Evolutionary conservation across 2,329 filamentous ascomycete genomes (phyloP).

Genomic region (Fonsecaea erecta): DNA sequence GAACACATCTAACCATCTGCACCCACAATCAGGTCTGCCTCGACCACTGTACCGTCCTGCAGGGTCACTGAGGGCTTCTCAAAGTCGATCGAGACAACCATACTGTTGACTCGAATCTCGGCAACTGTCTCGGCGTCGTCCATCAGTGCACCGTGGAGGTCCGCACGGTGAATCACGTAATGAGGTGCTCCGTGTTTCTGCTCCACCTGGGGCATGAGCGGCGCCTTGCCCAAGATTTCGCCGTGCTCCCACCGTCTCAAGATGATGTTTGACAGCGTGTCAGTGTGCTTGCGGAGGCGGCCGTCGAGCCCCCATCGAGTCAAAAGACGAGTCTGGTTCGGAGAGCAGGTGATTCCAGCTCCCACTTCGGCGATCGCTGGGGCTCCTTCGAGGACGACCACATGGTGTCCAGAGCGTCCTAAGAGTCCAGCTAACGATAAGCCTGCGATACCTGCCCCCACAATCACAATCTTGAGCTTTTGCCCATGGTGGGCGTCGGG

Average conservation of each 20-base stretch:
- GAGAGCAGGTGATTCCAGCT: too few species aligned
- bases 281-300: not conserved
- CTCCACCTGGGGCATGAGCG: conserved; percentile 28
- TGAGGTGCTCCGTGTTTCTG: conserved; percentile 38
- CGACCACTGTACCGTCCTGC: conserved; percentile 25
- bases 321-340: too few species aligned
- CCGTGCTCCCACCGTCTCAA: conserved; percentile 11
- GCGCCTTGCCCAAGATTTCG: conserved; percentile 3
- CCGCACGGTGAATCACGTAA: conserved; percentile 41
- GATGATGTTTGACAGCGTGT: not conserved
- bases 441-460: too few species aligned
- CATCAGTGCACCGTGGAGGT: conserved; percentile 36
- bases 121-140: conserved; percentile 28
- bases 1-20: conserved; percentile 37
- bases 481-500: too few species aligned
- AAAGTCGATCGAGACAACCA: conserved; percentile 3
- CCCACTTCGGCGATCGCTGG: too few species aligned
- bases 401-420: too few species aligned
- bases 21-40: conserved; percentile 38
- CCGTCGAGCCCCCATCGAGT: not conserved
- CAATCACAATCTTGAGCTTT: too few species aligned
- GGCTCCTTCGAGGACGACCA: too few species aligned
- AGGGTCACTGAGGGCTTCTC: conserved; percentile 35
- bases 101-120: conserved; percentile 34
- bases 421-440: too few species aligned